Base-by-base conservation (phyloP, 1,284 basidiomycete species). In the Pseudomicrostroma phylloplanum region DNA sequence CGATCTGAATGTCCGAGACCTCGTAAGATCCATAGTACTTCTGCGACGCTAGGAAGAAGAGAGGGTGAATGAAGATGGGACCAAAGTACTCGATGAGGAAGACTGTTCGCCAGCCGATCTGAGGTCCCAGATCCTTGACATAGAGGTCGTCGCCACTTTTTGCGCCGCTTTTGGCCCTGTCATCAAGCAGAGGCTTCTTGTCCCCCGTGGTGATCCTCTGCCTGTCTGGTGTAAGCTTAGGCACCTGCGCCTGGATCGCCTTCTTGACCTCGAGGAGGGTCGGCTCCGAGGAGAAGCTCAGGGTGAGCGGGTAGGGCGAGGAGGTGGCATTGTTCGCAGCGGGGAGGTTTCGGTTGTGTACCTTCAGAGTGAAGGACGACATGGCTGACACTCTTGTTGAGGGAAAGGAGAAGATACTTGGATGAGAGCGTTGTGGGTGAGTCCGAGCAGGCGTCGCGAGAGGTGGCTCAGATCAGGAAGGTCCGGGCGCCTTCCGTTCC, bases 11-110 rank as follows among this genome's bases (percentile, higher is more conserved):
- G 55, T 82, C 78, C 71, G 89, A 91, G 71, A 89, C 89, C 58
- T 86, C 81, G 40, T 91, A 87, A 17, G 83, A 80, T 23, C 81
- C 80, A 9, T 90, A 93, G 78, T 90, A 84, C 26, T 87, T 55
- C 55, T 83, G 81, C 0, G 87, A 87, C 67, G 88, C 84, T 74
- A 86, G 82, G 80, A 92, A 94, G 62, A 96, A 82, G 39, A 93
- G 79, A 0, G 94, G 91, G 80, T 97, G 93, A 72, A 98, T 89
- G 73, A 96, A 67, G 59, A 98, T 84, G 0, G 94, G 94, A 1
- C 96, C 96, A 58, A 83, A 82, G 55, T 67, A 61, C 40, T 79
- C 77, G 53, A 72, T 73, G 19, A 79, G 63, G 69, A 79, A 79
- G 49, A 79, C 77, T 36, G 77, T 78, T 53, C 66, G 65, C 77